Percentiles rank a stretch among this genome's conserved stretches.
phyloP scores from a whole-genome alignment of 352 stramenopile genomes.

The Globisporangium spiculum region DNA sequence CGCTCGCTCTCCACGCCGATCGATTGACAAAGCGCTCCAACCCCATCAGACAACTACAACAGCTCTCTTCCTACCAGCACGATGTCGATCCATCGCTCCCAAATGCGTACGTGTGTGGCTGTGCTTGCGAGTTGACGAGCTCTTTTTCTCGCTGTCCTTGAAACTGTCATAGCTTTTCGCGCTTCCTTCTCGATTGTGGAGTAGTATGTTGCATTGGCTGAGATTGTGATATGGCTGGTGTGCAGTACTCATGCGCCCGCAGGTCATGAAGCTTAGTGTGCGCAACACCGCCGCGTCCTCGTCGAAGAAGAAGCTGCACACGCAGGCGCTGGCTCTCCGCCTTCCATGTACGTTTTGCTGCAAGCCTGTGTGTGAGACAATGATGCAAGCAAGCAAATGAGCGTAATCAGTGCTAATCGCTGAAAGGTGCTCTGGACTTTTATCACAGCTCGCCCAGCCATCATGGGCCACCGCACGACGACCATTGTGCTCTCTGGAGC shows the following conservation, averaged over 20 bases:
- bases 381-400: background rate
- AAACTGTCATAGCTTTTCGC: background rate
- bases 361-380: background rate
- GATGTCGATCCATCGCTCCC: slow-evolving; percentile 21
- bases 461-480: slow-evolving; percentile 11
- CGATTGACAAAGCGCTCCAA: background rate
- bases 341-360: slow-evolving; percentile 20
- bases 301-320: slow-evolving; percentile 31
- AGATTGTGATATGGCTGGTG: background rate
- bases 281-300: slow-evolving; percentile 28
- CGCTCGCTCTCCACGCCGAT: background rate
- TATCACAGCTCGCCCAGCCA: slow-evolving; percentile 13
- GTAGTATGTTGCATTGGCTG: background rate
- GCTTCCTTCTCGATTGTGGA: background rate
- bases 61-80: background rate
- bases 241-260: slow-evolving; percentile 42
- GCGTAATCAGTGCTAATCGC: background rate
- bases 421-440: background rate
- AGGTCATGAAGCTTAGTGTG: slow-evolving; percentile 32
- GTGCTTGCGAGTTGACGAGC: background rate
- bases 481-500: slow-evolving; percentile 38
- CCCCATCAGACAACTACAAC: background rate
- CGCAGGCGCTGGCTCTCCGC: slow-evolving; percentile 27
- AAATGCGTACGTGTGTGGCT: slow-evolving; percentile 15
- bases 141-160: background rate